Percentiles rank a stretch among this genome's conserved stretches.
These are phyloP conservation scores for Salix exigua DNA, from an alignment of 345 rosid species.

Conservation along the genomic window DNA sequence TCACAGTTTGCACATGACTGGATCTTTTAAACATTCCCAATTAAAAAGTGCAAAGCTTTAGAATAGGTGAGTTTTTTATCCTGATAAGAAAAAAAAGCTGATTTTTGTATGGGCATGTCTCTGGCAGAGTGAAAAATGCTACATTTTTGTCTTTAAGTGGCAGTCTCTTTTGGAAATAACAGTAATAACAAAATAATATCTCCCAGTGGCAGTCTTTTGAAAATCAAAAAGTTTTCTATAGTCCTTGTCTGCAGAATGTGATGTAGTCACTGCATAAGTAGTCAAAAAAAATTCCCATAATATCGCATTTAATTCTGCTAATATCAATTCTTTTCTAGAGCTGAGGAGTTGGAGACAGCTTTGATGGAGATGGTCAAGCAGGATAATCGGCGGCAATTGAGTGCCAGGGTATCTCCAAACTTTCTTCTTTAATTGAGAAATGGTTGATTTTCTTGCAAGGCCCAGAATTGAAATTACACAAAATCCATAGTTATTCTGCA, in stretches of 20 bases:
- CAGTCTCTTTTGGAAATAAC: not conserved
- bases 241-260: not conserved
- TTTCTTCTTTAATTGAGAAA: not conserved
- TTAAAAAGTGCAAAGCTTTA: not conserved
- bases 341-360: slow-evolving; percentile 99
- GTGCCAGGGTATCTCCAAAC: slow-evolving; percentile 68
- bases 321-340: slow-evolving; percentile 45
- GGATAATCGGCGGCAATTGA: slow-evolving; percentile 88
- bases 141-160: not conserved
- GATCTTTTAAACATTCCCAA: not conserved
- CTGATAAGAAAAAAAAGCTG: not conserved
- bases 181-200: not conserved
- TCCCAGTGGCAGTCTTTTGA: not conserved
- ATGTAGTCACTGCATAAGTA: not conserved
- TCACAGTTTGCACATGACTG: not conserved
- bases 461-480: not conserved
- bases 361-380: slow-evolving; percentile 99
- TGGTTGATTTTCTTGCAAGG: not conserved
- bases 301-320: slow-evolving; percentile 3
- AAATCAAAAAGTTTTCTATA: not conserved
- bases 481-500: not conserved
- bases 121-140: not conserved
- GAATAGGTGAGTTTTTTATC: not conserved
- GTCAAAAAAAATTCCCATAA: not conserved
- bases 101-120: not conserved